These are phyloP conservation scores for Cercospora nicotianae DNA, from an alignment of 2,329 filamentous ascomycete species.

Conservation along the genomic window DNA sequence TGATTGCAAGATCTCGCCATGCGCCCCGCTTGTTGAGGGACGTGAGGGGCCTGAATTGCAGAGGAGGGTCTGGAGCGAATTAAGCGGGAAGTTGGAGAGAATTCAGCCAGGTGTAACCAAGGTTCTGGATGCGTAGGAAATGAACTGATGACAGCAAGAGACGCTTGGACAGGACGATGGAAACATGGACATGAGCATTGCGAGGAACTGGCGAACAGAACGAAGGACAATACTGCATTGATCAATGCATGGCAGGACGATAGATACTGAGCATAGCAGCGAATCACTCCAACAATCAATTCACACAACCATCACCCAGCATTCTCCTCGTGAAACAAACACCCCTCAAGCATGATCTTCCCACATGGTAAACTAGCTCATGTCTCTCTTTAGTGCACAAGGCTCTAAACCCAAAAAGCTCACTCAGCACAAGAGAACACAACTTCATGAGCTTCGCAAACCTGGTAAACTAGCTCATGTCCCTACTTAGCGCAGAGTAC, in stretches of 20 bases:
- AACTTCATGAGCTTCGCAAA: background rate
- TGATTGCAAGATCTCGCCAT: conserved; percentile 34
- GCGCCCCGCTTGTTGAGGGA: conserved; percentile 40
- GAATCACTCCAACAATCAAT: background rate
- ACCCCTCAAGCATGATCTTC: background rate
- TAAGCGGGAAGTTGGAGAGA: conserved; percentile 42
- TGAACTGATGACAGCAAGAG: no score
- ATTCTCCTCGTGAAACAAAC: background rate
- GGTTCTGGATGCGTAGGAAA: conserved; percentile 19
- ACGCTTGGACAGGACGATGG: background rate
- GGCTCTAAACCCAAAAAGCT: background rate
- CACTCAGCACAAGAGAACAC: background rate
- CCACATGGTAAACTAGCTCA: background rate
- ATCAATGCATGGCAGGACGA: background rate
- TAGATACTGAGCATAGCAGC: background rate
- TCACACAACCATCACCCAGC: background rate
- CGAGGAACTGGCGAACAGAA: background rate
- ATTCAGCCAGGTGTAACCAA: conserved; percentile 40
- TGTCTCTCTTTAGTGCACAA: background rate
- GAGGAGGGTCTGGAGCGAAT: conserved; percentile 43
- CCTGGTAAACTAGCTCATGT: background rate
- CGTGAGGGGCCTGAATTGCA: conserved; percentile 41
- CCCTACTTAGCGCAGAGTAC: background rate
- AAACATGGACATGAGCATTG: background rate
- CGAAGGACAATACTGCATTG: background rate